These are phyloP conservation scores for Globisporangium alternatum DNA, from an alignment of 352 stramenopile genomes.

Conservation along the genomic window DNA sequence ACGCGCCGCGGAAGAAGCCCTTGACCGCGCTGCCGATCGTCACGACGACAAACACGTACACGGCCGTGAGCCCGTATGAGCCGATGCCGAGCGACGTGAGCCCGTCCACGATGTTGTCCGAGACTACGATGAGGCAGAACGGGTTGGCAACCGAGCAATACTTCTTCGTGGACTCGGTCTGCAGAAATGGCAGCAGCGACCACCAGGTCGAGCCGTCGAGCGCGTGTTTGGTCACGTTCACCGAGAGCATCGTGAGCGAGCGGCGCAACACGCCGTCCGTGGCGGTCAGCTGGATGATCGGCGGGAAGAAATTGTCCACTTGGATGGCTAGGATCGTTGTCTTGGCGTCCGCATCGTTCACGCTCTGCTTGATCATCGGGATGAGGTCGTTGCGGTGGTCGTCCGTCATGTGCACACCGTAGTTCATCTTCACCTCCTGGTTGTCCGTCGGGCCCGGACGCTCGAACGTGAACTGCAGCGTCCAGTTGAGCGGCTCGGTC, in stretches of 20 bases:
- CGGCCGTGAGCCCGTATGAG: constrained; percentile 81
- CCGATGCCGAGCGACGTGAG: constrained; percentile 76
- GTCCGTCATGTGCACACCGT: constrained; percentile 42
- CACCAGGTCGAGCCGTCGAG: constrained; percentile 61
- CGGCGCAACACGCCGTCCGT: constrained; percentile 54
- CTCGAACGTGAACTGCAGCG: constrained; percentile 63
- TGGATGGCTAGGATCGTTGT: constrained; percentile 41
- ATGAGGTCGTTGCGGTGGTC: constrained; percentile 64
- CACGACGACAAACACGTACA: constrained; percentile 87
- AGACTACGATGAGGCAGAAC: constrained; percentile 83
- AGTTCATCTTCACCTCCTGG: constrained; percentile 54
- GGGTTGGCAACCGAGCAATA: constrained; percentile 49
- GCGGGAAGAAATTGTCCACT: constrained; percentile 48
- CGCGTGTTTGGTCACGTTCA: constrained; percentile 63
- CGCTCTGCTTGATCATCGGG: constrained; percentile 69
- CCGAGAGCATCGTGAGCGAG: constrained; percentile 46
- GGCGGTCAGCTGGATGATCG: constrained; percentile 72
- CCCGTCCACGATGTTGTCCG: constrained; percentile 84
- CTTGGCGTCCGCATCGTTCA: constrained; percentile 26
- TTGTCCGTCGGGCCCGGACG: constrained; percentile 60
- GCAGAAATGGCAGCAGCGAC: constrained; percentile 46
- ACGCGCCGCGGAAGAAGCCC: constrained; percentile 74
- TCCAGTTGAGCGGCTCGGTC: constrained; percentile 66
- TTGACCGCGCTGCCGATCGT: constrained; percentile 85
- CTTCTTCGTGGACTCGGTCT: constrained; percentile 16